phyloP scores from a whole-genome alignment of 768 basidiomycete genomes.

The Pisolithus sp. region DNA sequence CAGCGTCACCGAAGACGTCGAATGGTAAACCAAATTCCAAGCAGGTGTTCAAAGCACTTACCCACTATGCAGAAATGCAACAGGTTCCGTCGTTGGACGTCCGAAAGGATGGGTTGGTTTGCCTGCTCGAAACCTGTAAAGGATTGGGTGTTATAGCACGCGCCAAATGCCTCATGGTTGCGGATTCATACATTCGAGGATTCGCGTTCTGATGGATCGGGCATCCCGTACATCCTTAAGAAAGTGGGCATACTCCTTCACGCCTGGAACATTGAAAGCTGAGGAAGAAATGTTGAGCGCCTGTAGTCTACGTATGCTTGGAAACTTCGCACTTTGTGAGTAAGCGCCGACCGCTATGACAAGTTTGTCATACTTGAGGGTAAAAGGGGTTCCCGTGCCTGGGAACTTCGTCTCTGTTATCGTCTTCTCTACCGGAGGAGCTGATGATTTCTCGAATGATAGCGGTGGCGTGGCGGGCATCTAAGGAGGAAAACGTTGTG shows the following conservation, averaged over 20 bases:
- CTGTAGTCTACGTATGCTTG: constrained; percentile 3
- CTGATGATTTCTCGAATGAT: constrained; percentile 21
- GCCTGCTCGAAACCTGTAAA: constrained; percentile 75
- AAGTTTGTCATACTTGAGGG: constrained; percentile 69
- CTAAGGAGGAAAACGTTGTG: constrained; percentile 25
- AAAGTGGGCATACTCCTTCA: constrained; percentile 78
- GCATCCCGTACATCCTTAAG: constrained; percentile 77
- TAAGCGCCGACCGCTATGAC: constrained; percentile 84
- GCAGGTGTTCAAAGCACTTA: constrained; percentile 21
- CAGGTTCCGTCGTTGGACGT: constrained; percentile 65
- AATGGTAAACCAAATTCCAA: neutral
- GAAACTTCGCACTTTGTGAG: constrained; percentile 55
- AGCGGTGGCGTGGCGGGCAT: constrained; percentile 56
- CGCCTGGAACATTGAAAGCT: constrained; percentile 70
- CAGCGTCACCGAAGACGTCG: constrained; percentile 3
- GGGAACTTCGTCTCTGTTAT: constrained; percentile 15
- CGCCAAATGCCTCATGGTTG: neutral
- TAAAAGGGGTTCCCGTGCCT: constrained; percentile 38
- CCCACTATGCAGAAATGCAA: constrained; percentile 88
- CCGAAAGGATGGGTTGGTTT: constrained; percentile 70
- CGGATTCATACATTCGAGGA: constrained; percentile 56
- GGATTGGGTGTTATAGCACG: neutral
- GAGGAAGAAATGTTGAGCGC: constrained; percentile 1
- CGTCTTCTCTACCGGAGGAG: constrained; percentile 9
- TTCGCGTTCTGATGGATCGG: constrained; percentile 58